phyloP scores from a whole-genome alignment of 176 grass and related monocot genomes.

The Thalia dealbata region DNA sequence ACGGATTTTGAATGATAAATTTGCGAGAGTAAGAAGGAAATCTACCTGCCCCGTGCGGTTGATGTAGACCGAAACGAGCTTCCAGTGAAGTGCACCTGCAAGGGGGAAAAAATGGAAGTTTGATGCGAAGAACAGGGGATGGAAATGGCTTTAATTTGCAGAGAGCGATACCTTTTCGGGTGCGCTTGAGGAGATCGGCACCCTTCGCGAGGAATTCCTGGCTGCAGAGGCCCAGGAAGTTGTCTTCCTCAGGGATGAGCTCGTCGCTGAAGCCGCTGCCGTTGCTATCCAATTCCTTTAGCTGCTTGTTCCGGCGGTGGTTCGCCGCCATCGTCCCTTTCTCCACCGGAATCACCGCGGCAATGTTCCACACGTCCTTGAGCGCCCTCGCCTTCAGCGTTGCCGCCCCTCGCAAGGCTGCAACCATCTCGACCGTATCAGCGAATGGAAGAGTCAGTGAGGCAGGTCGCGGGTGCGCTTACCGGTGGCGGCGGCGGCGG shows the following conservation, averaged over 20 bases:
- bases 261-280: constrained; percentile 60
- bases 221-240: constrained; percentile 68
- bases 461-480: background rate
- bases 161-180: constrained; percentile 56
- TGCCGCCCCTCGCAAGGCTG: constrained; percentile 62
- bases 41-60: constrained; percentile 57
- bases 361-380: constrained; percentile 75
- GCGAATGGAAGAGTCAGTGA: background rate
- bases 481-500: constrained; percentile 89
- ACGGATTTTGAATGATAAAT: background rate
- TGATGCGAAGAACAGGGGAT: background rate
- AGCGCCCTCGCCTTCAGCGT: constrained; percentile 70
- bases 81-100: constrained; percentile 84
- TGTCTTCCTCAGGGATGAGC: constrained; percentile 35
- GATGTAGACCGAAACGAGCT: constrained; percentile 68
- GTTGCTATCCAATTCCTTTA: constrained; percentile 45
- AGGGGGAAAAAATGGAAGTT: background rate
- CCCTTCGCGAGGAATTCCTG: constrained; percentile 79
- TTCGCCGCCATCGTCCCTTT: constrained; percentile 32
- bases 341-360: constrained; percentile 89
- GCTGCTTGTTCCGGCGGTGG: constrained; percentile 29
- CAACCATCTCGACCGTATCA: background rate
- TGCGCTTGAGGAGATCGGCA: constrained; percentile 92
- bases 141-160: background rate
- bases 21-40: background rate